These are phyloP conservation scores for Magnaporthales sp. DNA, from an alignment of 2,329 filamentous ascomycete genomes.

Conservation along the genomic window DNA sequence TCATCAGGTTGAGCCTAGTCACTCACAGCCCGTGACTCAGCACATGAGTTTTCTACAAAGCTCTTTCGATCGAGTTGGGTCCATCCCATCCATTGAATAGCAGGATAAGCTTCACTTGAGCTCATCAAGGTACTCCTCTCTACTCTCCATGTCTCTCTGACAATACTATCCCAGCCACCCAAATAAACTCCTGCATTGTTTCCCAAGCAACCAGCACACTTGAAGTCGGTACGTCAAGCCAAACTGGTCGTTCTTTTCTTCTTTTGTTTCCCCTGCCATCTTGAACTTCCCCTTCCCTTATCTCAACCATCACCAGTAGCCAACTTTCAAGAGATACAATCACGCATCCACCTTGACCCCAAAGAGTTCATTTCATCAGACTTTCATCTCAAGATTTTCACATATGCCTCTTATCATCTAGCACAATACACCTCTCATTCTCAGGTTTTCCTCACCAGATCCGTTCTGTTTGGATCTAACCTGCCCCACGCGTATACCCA, in stretches of 20 bases:
- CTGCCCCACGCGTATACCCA: neutral
- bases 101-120: neutral
- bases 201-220: neutral
- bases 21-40: neutral
- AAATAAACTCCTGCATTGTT: neutral
- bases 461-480: neutral
- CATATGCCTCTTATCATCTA: neutral
- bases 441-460: neutral
- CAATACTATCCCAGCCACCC: neutral
- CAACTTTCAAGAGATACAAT: neutral
- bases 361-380: neutral
- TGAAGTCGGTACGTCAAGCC: neutral
- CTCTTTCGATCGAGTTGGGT: neutral
- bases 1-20: neutral
- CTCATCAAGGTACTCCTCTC: too few relatives aligned
- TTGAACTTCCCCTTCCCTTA: neutral
- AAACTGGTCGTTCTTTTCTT: neutral
- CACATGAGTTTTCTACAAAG: neutral
- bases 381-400: neutral
- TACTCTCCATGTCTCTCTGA: neutral
- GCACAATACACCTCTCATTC: neutral
- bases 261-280: neutral
- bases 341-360: neutral
- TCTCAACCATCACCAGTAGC: neutral
- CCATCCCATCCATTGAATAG: neutral